Evolutionary conservation across 257 asterid species (phyloP).

Genomic region (Capsicum baccatum): DNA sequence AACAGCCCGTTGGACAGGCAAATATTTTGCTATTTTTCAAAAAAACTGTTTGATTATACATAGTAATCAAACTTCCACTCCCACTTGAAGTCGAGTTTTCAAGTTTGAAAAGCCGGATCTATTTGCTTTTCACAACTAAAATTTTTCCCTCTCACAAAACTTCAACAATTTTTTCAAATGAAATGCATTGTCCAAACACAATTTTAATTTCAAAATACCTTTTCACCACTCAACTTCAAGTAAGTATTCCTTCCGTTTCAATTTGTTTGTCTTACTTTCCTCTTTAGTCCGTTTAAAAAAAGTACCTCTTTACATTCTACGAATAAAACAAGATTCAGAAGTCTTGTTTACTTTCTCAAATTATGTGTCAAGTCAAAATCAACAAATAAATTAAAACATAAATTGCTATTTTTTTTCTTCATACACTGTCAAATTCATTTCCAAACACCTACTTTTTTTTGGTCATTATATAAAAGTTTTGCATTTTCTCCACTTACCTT

Average conservation of each 20-base stretch:
- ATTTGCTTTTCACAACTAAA: too few relatives aligned
- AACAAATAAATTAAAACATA: too few relatives aligned
- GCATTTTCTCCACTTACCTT: slow-evolving; percentile 35
- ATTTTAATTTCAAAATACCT: neutral
- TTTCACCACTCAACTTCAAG: neutral
- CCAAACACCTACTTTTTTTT: neutral
- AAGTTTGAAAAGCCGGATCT: neutral
- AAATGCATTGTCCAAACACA: neutral
- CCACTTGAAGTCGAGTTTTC: neutral
- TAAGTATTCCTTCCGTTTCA: too few relatives aligned
- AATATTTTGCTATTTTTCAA: neutral
- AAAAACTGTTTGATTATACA: neutral
- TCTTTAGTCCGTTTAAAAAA: too few relatives aligned
- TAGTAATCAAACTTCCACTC: neutral
- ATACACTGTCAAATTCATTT: neutral
- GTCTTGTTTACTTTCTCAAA: too few relatives aligned
- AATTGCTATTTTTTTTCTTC: too few relatives aligned
- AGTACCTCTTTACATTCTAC: too few relatives aligned
- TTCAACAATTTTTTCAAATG: neutral
- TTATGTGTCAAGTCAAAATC: too few relatives aligned
- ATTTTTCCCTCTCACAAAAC: neutral
- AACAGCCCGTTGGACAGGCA: neutral
- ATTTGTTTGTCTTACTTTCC: too few relatives aligned
- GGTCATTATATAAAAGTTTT: neutral
- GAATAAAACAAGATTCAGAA: too few relatives aligned